Evolutionary conservation across 176 grass and related monocot species (phyloP), one percentile per base, ranked within the genome.

Genomic region (Hyparrhenia diplandra): DNA sequence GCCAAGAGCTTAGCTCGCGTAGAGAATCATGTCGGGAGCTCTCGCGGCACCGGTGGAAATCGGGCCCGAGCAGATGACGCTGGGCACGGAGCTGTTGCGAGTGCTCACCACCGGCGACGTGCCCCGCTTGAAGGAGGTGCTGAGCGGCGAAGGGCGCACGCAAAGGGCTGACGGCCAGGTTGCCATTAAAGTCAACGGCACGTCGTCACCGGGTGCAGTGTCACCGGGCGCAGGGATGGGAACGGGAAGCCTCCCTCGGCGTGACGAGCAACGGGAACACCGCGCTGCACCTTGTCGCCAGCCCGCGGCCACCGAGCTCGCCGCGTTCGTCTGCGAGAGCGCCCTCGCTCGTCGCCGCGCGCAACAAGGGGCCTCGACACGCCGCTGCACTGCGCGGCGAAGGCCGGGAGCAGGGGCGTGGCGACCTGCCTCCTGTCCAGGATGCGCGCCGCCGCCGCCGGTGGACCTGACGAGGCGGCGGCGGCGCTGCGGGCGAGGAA

Each of bases 221-320:
- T n/a, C n/a, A n/a, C n/a, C n/a, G n/a, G n/a, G n/a, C 10, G 20
- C 46, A 5, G 47, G 47, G 17, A 51, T n/a, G n/a, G n/a, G n/a
- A n/a, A n/a, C 35, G 5, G 5, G 32, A 21, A 4, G 35, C 14
- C 74, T 76, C 21, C 73, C n/a, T 75, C 52, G 73, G 32, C 52
- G 34, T 40, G 21, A 40, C 73, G 13, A 60, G 52, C 52, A 62
- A 62, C 23, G 23, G 55, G 4, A 76, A 42, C 55, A 42, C 23
- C 1, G 86, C 87, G 13, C 57, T 94, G 70, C 92, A 94, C 61
- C 63, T 94, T 6, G 84, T 52, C 32, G 86, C 87, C 10, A 89
- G 68, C 71, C 41, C 37, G 76, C 75, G 13, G 71, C 87, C 13
- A 20, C 16, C 28, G 8, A 69, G 10, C 18, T 81, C 13, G 76